Conservation (phyloP, 257 asterid genomes). For the Nicotiana otophora region DNA sequence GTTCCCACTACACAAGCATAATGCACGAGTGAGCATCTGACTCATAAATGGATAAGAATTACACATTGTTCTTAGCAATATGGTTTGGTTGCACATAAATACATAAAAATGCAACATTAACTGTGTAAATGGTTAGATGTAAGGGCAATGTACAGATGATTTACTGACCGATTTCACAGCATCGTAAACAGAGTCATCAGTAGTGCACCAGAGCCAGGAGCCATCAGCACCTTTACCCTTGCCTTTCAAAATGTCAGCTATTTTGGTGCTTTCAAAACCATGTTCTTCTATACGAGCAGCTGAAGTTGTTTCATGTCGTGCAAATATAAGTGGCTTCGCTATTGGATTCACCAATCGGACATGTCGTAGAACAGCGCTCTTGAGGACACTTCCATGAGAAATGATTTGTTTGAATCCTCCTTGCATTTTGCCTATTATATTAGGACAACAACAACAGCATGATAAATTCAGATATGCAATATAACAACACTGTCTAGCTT, state of each 20-base stretch:
- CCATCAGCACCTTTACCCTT: constrained; percentile 94
- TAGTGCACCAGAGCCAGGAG: constrained; percentile 99
- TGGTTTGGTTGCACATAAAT: background rate
- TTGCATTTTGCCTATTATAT: constrained; percentile 61
- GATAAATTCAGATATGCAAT: background rate
- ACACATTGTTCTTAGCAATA: background rate
- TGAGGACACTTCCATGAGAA: constrained; percentile 58
- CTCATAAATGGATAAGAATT: background rate
- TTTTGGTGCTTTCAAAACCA: constrained; percentile 89
- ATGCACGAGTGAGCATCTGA: background rate
- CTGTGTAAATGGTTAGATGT: background rate
- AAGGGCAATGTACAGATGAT: background rate
- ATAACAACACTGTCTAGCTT: background rate
- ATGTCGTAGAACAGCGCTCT: constrained; percentile 62
- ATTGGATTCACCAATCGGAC: constrained; percentile 54
- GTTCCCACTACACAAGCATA: background rate
- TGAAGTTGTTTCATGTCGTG: constrained; percentile 64
- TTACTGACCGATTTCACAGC: constrained; percentile 85
- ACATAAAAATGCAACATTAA: background rate
- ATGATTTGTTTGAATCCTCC: constrained; percentile 73
- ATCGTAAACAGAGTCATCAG: constrained; percentile 82
- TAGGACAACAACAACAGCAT: constrained; percentile 1
- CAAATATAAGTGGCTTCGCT: constrained; percentile 31
- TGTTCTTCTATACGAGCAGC: constrained; percentile 88
- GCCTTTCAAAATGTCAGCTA: constrained; percentile 58